These are phyloP conservation scores for Cyamopsis tetragonoloba DNA, from an alignment of 306 rosid species.

Conservation along the genomic window DNA sequence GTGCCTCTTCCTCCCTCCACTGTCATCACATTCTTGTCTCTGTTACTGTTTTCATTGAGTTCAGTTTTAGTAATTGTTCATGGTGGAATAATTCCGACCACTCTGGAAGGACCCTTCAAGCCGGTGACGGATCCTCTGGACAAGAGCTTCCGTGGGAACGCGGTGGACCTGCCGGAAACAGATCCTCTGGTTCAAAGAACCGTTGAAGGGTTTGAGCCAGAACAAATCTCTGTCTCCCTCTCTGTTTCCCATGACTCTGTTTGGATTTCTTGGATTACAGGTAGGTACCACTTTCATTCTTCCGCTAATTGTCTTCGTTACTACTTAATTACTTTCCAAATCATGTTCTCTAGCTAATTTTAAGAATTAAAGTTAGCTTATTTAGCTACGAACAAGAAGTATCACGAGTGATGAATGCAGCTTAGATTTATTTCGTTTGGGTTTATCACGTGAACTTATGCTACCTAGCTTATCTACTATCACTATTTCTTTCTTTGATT, in stretches of 20 bases:
- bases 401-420: not conserved
- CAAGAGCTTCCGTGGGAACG: constrained; percentile 59
- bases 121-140: constrained; percentile 82
- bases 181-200: constrained; percentile 61
- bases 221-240: constrained; percentile 84
- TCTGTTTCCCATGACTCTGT: constrained; percentile 54
- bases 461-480: too few species aligned
- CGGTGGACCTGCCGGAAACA: constrained; percentile 65
- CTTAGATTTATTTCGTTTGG: not conserved
- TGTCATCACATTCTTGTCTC: not conserved
- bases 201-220: constrained; percentile 55
- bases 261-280: constrained; percentile 94
- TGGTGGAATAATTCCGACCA: constrained; percentile 49
- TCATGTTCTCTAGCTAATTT: not conserved
- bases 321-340: not conserved
- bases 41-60: constrained; percentile 31
- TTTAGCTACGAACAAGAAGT: not conserved
- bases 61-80: constrained; percentile 6
- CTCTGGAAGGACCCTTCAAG: constrained; percentile 78
- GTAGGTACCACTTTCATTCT: constrained; percentile 42
- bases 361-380: too few species aligned
- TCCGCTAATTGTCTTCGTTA: too few species aligned
- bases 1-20: too few species aligned
- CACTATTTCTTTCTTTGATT: too few species aligned
- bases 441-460: too few species aligned